Base-by-base conservation (phyloP, 768 basidiomycete species). In the Amanita brunnescens region DNA sequence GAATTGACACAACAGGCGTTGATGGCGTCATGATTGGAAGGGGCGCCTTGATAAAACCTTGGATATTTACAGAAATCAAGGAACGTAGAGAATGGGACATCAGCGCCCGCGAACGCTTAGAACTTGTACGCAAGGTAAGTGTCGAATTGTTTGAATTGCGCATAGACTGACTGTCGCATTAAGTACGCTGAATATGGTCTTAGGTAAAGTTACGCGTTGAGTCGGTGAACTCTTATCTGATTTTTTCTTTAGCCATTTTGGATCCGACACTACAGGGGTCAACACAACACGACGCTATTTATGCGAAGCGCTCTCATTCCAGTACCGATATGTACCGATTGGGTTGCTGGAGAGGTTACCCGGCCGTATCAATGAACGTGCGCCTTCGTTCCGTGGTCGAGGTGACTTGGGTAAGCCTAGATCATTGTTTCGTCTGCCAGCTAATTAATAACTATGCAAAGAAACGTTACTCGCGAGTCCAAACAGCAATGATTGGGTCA, bases 11-110 rank as follows among this genome's bases (percentile, higher is more conserved):
- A n/a, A 82, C 78, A 23, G 91, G 91, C 4, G 92, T 96, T 0
- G 94, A 97, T 62, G 93, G 94, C 5, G 75, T 97, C 39, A 98
- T 99, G 96, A 77, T 97, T 32, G 96, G 84, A 1, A 75, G 96
- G 18, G 96, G 96, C 0, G 95, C 93, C 0, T 70, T 98, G 44
- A 96, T 98, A 66, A 99, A 99, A 67, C 89, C 91, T 0, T 91
- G 89, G 88, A 84, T 94, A 48, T 95, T 94, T 66, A 95, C 92
- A 0, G 96, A 99, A 66, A 80, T 98, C 62, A 87, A 92, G 63
- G 96, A 98, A 62, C 76, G 71, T 18, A 68, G 92, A 21, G 93
- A 96, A 61, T 97, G 94, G 93, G 91, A 94, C 61, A 94, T 93
- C 58, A 86, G 82, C 59, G 79, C 90, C 12, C 73, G 81, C 5